Evolutionary conservation across 2,329 filamentous ascomycete genomes (phyloP).

Genomic region (Bisporella sp.): DNA sequence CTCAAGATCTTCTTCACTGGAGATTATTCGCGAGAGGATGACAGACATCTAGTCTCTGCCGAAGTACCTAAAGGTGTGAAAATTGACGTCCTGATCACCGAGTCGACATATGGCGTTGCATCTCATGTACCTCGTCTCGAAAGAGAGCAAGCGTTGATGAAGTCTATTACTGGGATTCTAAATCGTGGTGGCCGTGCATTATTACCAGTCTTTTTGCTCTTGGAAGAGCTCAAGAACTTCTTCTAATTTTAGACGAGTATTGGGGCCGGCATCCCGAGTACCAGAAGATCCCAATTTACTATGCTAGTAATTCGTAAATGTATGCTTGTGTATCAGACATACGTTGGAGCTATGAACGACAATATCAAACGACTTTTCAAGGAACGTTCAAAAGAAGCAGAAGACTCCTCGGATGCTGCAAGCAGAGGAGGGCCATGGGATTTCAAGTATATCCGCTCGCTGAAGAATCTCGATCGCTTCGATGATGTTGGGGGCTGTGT

Average conservation of each 20-base stretch:
- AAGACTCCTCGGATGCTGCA: slow-evolving; percentile 66
- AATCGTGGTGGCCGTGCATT: slow-evolving; percentile 88
- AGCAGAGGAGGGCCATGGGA: slow-evolving; percentile 90
- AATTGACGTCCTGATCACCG: slow-evolving; percentile 93
- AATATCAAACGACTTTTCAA: slow-evolving; percentile 96
- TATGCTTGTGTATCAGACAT: slow-evolving; percentile 98
- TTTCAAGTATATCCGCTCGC: slow-evolving; percentile 85
- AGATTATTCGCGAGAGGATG: slow-evolving; percentile 93
- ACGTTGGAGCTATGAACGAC: slow-evolving; percentile 97
- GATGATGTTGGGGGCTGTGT: slow-evolving; percentile 94
- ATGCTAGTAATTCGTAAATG: slow-evolving; percentile 91
- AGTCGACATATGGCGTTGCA: slow-evolving; percentile 94
- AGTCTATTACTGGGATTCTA: slow-evolving; percentile 83
- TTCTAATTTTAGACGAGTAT: slow-evolving; percentile 94
- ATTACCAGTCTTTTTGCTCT: slow-evolving; percentile 93
- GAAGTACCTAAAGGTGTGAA: slow-evolving; percentile 83
- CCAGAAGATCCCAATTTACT: slow-evolving; percentile 92
- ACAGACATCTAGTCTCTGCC: slow-evolving; percentile 90
- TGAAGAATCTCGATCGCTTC: slow-evolving; percentile 91
- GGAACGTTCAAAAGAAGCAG: slow-evolving; percentile 85
- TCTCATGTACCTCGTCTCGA: slow-evolving; percentile 87
- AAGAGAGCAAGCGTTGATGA: slow-evolving; percentile 90
- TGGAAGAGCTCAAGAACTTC: slow-evolving; percentile 85
- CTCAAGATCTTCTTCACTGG: slow-evolving; percentile 97
- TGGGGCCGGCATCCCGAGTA: slow-evolving; percentile 86